Evolutionary conservation across 2,329 filamentous ascomycete species (phyloP), one percentile per base, ranked within the genome.

Genomic region (Colletotrichum phormii): DNA sequence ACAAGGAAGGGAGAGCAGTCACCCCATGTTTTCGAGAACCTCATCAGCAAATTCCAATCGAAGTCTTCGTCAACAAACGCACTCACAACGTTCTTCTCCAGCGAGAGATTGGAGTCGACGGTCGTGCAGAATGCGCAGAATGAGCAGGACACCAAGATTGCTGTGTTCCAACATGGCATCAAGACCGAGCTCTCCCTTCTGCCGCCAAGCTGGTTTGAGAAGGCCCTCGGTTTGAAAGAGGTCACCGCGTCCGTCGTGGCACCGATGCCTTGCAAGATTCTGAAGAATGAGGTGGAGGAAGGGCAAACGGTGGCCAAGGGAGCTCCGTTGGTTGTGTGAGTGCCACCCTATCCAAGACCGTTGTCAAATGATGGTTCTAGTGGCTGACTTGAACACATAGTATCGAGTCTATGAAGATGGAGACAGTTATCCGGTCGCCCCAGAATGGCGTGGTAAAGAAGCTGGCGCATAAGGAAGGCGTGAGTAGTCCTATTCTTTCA

Each of bases 211-310:
- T 99, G 95, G 95, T 93, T 93, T 71, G 94, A 95, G 77, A 96
- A 97, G 83, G 95, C 95, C 0, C 86, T 98, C 8, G 95, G 96
- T 0, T 85, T 94, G 74, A 95, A 94, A 81, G 94, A 97, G 79
- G 89, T 89, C 0, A 88, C 91, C 7, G 95, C 96, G 72, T 97
- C 93, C 65, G 95, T 98, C 1, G 88, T 94, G 29, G 95, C 97
- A 26, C 97, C 97, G 0, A 99, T 99, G 97, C 97, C 97, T 1
- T 98, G 97, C 84, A 98, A 98, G 85, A 93, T 99, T 31, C 84
- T 99, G 74, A 91, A 94, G 76, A 97, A 98, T 60, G 94, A 98
- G 82, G 95, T 98, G 0, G 84, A 88, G 33, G 95, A 95, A 77
- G 97, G 97, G 0, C 91, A 97, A 75, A 84, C 83, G 59, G 97